phyloP scores from a whole-genome alignment of 768 basidiomycete genomes.

The Boletales sp. region DNA sequence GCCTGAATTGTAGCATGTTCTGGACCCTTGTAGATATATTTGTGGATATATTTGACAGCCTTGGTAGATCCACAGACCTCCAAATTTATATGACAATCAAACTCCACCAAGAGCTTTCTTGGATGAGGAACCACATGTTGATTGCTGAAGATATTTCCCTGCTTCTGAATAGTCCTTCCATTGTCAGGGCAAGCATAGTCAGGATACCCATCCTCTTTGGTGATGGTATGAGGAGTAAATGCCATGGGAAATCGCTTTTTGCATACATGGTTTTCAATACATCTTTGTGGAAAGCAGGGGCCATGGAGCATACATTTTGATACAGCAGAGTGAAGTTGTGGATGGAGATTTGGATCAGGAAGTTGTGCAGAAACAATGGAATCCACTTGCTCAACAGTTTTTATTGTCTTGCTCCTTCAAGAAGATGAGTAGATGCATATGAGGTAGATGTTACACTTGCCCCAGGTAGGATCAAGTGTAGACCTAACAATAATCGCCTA shows the following conservation, averaged over 20 bases:
- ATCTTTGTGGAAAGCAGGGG: slow-evolving; percentile 32
- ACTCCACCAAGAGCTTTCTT: neutral
- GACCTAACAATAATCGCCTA: no score
- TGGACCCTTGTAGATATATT: slow-evolving; percentile 42
- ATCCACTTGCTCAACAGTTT: no score
- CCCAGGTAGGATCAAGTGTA: no score
- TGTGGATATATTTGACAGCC: slow-evolving; percentile 38
- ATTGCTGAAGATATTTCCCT: neutral
- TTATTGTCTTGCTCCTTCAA: no score
- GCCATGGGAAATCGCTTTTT: slow-evolving; percentile 42
- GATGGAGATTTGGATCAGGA: neutral
- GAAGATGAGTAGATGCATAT: no score
- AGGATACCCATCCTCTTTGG: slow-evolving; percentile 41
- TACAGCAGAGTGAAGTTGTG: slow-evolving; percentile 1
- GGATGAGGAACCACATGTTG: neutral
- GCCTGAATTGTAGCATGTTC: neutral
- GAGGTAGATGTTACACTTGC: no score
- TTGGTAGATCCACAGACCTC: slow-evolving; percentile 38
- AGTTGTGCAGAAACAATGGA: neutral
- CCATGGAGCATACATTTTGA: slow-evolving; percentile 42
- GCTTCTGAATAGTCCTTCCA: slow-evolving; percentile 25
- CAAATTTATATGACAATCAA: slow-evolving; percentile 12
- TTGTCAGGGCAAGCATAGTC: slow-evolving; percentile 29
- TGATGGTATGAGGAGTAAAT: slow-evolving; percentile 32
- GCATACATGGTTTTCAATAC: slow-evolving; percentile 42